A percentile compares a stretch with the other conserved stretches of the same genome.
These are phyloP conservation scores for Inonotus hispidus DNA, from an alignment of 1,284 basidiomycete species.

Conservation along the genomic window DNA sequence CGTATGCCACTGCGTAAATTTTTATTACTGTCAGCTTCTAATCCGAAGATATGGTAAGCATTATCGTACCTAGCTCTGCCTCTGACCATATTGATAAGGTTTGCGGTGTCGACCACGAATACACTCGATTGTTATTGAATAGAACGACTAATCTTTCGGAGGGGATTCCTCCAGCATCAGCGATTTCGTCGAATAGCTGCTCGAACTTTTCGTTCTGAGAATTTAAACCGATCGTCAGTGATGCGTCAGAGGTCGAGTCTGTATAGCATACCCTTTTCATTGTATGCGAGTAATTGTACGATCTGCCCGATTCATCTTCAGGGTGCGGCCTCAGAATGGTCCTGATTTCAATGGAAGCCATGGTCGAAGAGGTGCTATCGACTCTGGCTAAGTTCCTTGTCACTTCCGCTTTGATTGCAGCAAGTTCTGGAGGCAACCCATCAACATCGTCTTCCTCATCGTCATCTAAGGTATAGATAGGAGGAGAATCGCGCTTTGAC, in stretches of 20 bases:
- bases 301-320: constrained; percentile 34
- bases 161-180: constrained; percentile 50
- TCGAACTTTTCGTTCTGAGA: constrained; percentile 56
- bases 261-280: constrained; percentile 49
- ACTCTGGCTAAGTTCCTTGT: constrained; percentile 23
- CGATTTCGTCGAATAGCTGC: constrained; percentile 53
- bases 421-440: constrained; percentile 56
- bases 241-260: not conserved
- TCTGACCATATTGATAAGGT: constrained; percentile 61
- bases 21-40: not conserved
- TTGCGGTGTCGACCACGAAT: constrained; percentile 58
- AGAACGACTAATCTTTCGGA: constrained; percentile 49
- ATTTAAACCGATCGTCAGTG: not conserved
- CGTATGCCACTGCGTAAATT: constrained; percentile 60
- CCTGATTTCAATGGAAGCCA: constrained; percentile 40
- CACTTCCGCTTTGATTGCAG: constrained; percentile 41
- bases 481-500: constrained; percentile 36
- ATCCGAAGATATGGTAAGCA: not conserved
- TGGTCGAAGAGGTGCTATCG: constrained; percentile 25
- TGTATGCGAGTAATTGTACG: constrained; percentile 43
- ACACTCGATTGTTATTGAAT: constrained; percentile 55
- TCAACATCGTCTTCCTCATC: constrained; percentile 48
- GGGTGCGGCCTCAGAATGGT: constrained; percentile 66
- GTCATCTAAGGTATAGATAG: constrained; percentile 28
- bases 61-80: constrained; percentile 52